Evolutionary conservation across 2,329 filamentous ascomycete genomes (phyloP).

Genomic region (Orbilia quercus): DNA sequence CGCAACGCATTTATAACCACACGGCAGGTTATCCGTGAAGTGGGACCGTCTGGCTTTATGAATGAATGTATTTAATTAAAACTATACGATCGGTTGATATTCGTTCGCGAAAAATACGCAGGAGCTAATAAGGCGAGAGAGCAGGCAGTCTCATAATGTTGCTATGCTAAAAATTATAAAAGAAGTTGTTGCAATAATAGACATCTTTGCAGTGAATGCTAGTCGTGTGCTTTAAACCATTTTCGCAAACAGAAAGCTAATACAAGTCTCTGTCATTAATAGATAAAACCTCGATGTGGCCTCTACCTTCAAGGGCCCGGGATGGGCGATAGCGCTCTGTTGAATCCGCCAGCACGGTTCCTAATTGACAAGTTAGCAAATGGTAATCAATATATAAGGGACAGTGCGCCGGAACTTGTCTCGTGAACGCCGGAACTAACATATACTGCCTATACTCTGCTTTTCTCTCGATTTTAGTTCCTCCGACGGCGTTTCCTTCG

Average conservation of each 20-base stretch:
- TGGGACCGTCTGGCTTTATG: too few relatives aligned
- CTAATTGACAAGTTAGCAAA: constrained; percentile 20
- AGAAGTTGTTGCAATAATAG: too few relatives aligned
- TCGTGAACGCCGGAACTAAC: constrained; percentile 62
- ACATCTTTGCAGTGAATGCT: too few relatives aligned
- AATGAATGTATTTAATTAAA: too few relatives aligned
- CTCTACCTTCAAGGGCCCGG: constrained; percentile 28
- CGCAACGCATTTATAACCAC: neutral
- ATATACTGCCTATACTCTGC: constrained; percentile 96
- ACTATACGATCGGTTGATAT: too few relatives aligned
- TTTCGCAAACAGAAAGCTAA: neutral
- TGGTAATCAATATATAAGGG: neutral
- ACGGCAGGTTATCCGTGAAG: too few relatives aligned
- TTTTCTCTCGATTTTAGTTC: constrained; percentile 90
- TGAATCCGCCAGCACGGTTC: constrained; percentile 85
- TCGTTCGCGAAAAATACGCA: too few relatives aligned
- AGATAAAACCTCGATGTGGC: neutral
- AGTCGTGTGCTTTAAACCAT: too few relatives aligned
- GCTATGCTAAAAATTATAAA: too few relatives aligned
- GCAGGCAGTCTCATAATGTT: too few relatives aligned
- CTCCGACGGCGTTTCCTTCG: constrained; percentile 83
- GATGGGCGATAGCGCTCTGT: constrained; percentile 76
- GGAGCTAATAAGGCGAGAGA: too few relatives aligned
- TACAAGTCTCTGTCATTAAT: neutral
- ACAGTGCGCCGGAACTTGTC: too few relatives aligned